Conservation (phyloP, 1,284 basidiomycete genomes). For the Ustilago bromivora region DNA sequence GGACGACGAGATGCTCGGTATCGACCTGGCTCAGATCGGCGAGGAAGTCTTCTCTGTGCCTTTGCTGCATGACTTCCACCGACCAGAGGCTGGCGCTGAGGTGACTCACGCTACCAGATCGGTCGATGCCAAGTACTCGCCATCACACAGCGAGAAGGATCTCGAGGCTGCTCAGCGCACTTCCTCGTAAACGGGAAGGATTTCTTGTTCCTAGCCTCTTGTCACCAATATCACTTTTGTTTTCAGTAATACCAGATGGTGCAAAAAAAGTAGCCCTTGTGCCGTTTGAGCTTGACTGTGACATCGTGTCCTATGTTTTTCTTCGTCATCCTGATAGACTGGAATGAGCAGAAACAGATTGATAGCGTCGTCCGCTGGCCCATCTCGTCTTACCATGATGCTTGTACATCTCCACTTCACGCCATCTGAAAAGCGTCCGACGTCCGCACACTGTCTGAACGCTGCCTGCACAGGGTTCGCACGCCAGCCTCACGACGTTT, state of each 20-base stretch:
- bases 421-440: not conserved
- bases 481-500: not conserved
- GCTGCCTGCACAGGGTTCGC: not conserved
- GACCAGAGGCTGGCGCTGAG: slow-evolving; percentile 36
- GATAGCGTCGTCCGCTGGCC: too few relatives aligned
- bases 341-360: too few relatives aligned
- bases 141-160: slow-evolving; percentile 41
- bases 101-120: slow-evolving; percentile 20
- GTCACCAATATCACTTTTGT: slow-evolving; percentile 5
- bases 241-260: slow-evolving; percentile 4
- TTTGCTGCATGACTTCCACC: slow-evolving; percentile 28
- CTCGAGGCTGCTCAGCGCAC: slow-evolving; percentile 23
- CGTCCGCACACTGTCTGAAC: not conserved
- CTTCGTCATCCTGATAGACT: not conserved
- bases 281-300: not conserved
- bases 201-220: not conserved
- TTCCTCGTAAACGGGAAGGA: not conserved
- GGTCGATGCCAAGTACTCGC: slow-evolving; percentile 29
- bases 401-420: not conserved
- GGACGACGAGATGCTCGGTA: slow-evolving; percentile 88
- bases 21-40: slow-evolving; percentile 93
- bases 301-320: too few relatives aligned
- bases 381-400: too few relatives aligned
- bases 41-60: slow-evolving; percentile 72
- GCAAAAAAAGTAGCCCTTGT: not conserved